These are phyloP conservation scores for Rubia balearica DNA, from an alignment of 305 asterid species.

Conservation along the genomic window DNA sequence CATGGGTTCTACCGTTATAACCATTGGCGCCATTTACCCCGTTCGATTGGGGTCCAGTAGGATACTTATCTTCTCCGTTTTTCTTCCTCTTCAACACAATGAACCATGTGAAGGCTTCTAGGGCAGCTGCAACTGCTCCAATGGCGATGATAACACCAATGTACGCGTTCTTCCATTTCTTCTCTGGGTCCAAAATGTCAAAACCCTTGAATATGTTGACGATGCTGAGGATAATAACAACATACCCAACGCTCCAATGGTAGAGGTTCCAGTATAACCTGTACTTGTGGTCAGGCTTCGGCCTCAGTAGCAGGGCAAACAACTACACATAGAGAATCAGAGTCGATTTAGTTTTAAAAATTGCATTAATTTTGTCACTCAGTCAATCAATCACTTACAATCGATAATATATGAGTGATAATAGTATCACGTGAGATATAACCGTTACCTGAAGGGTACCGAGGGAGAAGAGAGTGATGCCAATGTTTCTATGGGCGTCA, in stretches of 20 bases:
- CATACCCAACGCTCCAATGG: slow-evolving; percentile 58
- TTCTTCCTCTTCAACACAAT: slow-evolving; percentile 46
- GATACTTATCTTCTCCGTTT: not conserved
- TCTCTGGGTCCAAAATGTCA: slow-evolving; percentile 51
- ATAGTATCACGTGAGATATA: not conserved
- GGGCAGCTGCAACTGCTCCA: slow-evolving; percentile 39
- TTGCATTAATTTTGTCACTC: too few relatives aligned
- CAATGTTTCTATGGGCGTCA: slow-evolving; percentile 49
- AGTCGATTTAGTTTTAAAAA: not conserved
- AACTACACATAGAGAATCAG: slow-evolving; percentile 18
- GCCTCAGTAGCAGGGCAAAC: slow-evolving; percentile 73
- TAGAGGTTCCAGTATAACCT: slow-evolving; percentile 75
- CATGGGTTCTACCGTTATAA: slow-evolving; percentile 22
- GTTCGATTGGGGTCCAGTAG: slow-evolving; percentile 20
- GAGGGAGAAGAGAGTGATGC: slow-evolving; percentile 57
- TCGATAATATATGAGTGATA: too few relatives aligned
- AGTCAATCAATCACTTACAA: too few relatives aligned
- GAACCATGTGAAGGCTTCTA: slow-evolving; percentile 71
- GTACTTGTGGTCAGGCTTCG: slow-evolving; percentile 74
- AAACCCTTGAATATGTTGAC: slow-evolving; percentile 64
- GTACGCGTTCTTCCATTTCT: slow-evolving; percentile 66
- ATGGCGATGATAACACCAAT: slow-evolving; percentile 49
- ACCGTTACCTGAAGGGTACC: slow-evolving; percentile 63
- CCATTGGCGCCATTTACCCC: slow-evolving; percentile 36
- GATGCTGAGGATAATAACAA: slow-evolving; percentile 51